Percentiles rank a stretch among this genome's conserved stretches.
Conservation (phyloP, 2,329 filamentous ascomycete species). For the Pezicula carpinea region DNA sequence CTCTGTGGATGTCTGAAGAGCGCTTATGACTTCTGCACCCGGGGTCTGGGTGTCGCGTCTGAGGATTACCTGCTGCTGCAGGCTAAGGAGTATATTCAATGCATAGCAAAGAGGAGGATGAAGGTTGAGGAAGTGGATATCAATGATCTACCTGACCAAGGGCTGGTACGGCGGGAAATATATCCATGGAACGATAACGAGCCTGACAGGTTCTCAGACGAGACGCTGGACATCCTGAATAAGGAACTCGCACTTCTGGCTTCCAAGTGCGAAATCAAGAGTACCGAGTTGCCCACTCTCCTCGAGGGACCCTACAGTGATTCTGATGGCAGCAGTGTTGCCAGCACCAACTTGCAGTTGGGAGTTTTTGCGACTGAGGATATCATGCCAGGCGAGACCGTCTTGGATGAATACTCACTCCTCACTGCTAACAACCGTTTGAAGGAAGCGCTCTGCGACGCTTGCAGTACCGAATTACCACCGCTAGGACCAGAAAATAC, state of each 20-base stretch:
- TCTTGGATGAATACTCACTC: constrained; percentile 79
- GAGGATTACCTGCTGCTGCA: constrained; percentile 51
- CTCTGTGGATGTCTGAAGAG: constrained; percentile 66
- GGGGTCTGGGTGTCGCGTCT: constrained; percentile 53
- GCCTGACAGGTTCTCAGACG: constrained; percentile 64
- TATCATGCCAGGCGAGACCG: constrained; percentile 68
- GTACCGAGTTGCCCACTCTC: constrained; percentile 71
- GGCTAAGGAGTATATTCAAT: constrained; percentile 48
- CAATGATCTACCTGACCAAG: constrained; percentile 61
- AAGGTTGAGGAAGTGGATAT: constrained; percentile 40
- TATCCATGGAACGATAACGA: constrained; percentile 66
- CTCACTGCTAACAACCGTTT: constrained; percentile 85
- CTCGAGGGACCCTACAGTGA: constrained; percentile 42
- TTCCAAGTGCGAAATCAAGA: constrained; percentile 75
- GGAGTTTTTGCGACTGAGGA: constrained; percentile 86
- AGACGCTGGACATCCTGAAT: constrained; percentile 70
- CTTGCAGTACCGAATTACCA: constrained; percentile 73
- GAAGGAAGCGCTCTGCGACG: constrained; percentile 84
- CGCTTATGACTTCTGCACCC: constrained; percentile 59
- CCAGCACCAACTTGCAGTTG: constrained; percentile 67
- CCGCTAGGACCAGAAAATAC: constrained; percentile 42
- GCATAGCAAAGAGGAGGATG: constrained; percentile 44
- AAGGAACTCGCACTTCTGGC: constrained; percentile 62
- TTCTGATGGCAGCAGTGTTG: constrained; percentile 43
- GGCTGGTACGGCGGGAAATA: constrained; percentile 64